Percentiles rank a stretch among this genome's conserved stretches.
These are phyloP conservation scores for Diaporthe sp. DNA, from an alignment of 2,329 filamentous ascomycete species.

Conservation along the genomic window DNA sequence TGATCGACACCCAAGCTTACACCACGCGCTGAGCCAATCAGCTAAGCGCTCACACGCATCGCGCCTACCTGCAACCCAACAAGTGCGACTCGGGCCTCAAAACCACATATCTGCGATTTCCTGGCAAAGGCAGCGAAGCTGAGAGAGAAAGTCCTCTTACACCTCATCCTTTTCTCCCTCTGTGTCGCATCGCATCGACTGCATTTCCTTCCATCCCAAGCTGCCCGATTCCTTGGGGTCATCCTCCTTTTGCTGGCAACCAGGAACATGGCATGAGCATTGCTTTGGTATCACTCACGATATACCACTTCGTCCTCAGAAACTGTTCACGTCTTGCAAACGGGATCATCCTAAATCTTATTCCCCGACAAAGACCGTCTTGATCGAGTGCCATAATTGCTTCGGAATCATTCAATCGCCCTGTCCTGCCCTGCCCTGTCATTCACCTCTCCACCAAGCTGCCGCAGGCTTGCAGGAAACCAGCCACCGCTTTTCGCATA, in stretches of 20 bases:
- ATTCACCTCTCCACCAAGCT: slow-evolving; percentile 17
- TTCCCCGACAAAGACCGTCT: slow-evolving; percentile 31
- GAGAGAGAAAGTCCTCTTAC: neutral
- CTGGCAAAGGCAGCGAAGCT: neutral
- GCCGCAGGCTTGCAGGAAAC: slow-evolving; percentile 29
- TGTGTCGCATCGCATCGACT: neutral
- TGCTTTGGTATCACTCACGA: slow-evolving; percentile 28
- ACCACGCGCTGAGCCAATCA: slow-evolving; percentile 14
- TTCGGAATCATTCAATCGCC: slow-evolving; percentile 10
- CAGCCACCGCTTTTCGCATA: slow-evolving; percentile 40
- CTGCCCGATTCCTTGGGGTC: neutral
- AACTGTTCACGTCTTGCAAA: slow-evolving; percentile 18
- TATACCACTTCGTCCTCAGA: slow-evolving; percentile 31
- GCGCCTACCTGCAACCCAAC: slow-evolving; percentile 23
- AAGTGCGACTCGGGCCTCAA: slow-evolving; percentile 31
- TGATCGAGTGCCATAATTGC: neutral
- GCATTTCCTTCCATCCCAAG: neutral
- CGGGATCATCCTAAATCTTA: slow-evolving; percentile 20
- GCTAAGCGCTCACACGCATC: neutral
- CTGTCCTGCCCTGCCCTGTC: slow-evolving; percentile 4
- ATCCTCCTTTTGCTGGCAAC: slow-evolving; percentile 12
- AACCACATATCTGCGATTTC: slow-evolving; percentile 28
- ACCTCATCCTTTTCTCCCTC: slow-evolving; percentile 24
- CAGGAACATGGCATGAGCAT: slow-evolving; percentile 29
- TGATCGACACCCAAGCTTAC: slow-evolving; percentile 19